These are phyloP conservation scores for Cucumis variabilis DNA, from an alignment of 331 rosid genomes.

Conservation along the genomic window DNA sequence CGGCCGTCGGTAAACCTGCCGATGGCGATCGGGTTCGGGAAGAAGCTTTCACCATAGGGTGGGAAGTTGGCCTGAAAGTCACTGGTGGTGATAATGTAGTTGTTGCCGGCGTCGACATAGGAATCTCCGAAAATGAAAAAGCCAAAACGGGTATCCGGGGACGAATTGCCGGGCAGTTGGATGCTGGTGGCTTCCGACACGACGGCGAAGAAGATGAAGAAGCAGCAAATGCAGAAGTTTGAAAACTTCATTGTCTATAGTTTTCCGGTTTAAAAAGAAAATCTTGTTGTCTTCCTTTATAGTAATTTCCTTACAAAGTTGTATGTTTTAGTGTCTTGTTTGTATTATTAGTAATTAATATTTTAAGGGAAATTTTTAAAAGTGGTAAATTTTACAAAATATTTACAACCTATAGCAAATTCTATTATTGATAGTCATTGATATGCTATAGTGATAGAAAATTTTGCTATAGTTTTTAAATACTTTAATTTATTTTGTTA, in stretches of 20 bases:
- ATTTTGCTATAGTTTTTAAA: too few species aligned
- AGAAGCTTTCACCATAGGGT: conserved; percentile 6
- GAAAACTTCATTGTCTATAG: neutral
- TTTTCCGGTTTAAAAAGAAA: neutral
- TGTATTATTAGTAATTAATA: too few species aligned
- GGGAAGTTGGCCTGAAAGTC: conserved; percentile 10
- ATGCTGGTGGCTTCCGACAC: neutral
- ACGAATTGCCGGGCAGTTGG: neutral
- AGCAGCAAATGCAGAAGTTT: neutral
- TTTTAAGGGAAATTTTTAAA: too few species aligned
- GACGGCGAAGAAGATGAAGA: neutral
- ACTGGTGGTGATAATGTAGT: conserved; percentile 7
- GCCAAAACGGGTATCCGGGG: neutral
- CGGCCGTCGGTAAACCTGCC: conserved; percentile 22
- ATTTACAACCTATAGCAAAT: too few species aligned
- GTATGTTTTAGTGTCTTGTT: too few species aligned
- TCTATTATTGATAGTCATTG: too few species aligned
- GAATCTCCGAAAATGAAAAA: conserved; percentile 15
- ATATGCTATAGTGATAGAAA: too few species aligned
- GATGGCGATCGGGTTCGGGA: neutral
- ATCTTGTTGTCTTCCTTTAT: neutral
- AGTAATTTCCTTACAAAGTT: neutral
- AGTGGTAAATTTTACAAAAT: too few species aligned
- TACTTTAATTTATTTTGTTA: too few species aligned
- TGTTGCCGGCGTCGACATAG: neutral